Conservation (phyloP, 2,329 filamentous ascomycete species). For the Paecilomyces formosus region DNA sequence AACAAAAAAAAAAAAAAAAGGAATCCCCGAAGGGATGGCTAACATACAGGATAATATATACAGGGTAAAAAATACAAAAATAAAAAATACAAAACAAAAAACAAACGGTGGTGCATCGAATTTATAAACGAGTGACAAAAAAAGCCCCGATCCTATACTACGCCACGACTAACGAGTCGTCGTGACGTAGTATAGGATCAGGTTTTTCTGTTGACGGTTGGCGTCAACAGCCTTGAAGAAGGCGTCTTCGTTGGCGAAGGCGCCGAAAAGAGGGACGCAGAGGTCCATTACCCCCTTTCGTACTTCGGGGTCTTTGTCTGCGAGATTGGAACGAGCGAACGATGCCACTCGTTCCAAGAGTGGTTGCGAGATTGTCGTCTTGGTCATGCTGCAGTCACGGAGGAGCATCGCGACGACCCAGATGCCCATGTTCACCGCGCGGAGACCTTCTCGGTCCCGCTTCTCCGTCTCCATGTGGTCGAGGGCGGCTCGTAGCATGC, state of each 20-base stretch:
- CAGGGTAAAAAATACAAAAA: not conserved
- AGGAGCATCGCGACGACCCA: slow-evolving; percentile 22
- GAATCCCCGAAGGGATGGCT: not conserved
- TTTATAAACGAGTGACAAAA: not conserved
- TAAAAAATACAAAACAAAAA: not conserved
- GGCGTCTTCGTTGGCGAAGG: slow-evolving; percentile 17
- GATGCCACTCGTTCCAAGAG: slow-evolving; percentile 22
- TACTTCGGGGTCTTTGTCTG: slow-evolving; percentile 28
- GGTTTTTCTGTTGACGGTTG: slow-evolving; percentile 21
- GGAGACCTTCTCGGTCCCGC: slow-evolving; percentile 21
- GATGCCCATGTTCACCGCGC: slow-evolving; percentile 28
- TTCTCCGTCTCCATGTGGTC: slow-evolving; percentile 23
- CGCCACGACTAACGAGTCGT: not conserved
- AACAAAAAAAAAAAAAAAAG: not conserved
- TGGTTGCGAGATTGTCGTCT: slow-evolving; percentile 8
- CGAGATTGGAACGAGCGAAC: slow-evolving; percentile 24
- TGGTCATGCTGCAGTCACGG: slow-evolving; percentile 14
- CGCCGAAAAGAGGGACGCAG: slow-evolving; percentile 19
- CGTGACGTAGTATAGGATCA: slow-evolving; percentile 30
- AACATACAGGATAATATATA: not conserved
- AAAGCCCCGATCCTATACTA: not conserved
- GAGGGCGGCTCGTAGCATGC: slow-evolving; percentile 26
- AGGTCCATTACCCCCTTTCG: slow-evolving; percentile 30
- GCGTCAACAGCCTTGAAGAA: slow-evolving; percentile 24
- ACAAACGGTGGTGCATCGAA: not conserved